phyloP scores from a whole-genome alignment of 1,139 yeast genomes.

The Blastobotrys raffinosifermentans region DNA sequence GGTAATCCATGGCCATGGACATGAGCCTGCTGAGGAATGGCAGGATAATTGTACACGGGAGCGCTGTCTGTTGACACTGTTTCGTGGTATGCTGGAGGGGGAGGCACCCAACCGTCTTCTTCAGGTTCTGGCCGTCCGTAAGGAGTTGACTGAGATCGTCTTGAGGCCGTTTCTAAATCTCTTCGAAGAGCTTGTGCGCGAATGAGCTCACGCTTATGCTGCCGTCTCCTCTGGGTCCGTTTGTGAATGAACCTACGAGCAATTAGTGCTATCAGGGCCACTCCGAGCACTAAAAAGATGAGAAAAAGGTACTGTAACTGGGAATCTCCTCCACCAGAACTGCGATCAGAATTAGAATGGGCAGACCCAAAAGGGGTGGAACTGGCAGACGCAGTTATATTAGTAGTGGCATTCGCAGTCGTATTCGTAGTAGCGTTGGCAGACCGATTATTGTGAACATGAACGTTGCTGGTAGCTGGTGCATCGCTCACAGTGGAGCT shows the following conservation, averaged over 20 bases:
- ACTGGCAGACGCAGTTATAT: background rate
- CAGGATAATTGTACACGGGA: too few species aligned
- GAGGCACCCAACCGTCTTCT: conserved; percentile 16
- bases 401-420: conserved; percentile 8
- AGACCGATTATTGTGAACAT: too few species aligned
- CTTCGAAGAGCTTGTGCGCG: conserved; percentile 25
- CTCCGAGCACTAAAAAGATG: conserved; percentile 23
- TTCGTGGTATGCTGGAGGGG: conserved; percentile 20
- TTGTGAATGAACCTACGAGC: conserved; percentile 21
- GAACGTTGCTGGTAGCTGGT: too few species aligned
- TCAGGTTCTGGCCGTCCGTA: conserved; percentile 11
- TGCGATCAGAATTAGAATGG: conserved; percentile 1
- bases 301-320: conserved; percentile 24
- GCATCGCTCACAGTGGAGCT: too few species aligned
- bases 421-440: conserved; percentile 9
- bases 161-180: conserved; percentile 19
- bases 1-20: too few species aligned
- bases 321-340: conserved; percentile 8
- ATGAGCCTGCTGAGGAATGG: too few species aligned
- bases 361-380: conserved; percentile 7
- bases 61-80: too few species aligned
- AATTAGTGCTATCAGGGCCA: conserved; percentile 22
- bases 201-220: conserved; percentile 17
- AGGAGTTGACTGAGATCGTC: conserved; percentile 7
- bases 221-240: conserved; percentile 19